phyloP scores from a whole-genome alignment of 176 grass and related monocot species.

The Oryza glumipatula region DNA sequence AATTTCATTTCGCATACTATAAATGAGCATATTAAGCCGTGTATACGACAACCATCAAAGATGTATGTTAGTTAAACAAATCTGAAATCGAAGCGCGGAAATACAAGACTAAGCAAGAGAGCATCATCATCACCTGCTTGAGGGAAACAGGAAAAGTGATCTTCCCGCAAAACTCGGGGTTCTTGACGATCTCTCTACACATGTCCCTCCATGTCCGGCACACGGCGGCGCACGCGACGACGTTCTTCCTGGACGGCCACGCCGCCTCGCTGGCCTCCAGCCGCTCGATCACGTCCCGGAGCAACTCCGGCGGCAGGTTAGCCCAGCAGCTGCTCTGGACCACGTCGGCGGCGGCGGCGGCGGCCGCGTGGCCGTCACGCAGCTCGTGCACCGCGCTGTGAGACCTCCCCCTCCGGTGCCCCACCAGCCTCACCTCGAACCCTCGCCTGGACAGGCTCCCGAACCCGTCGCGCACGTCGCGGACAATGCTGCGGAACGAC shows the following conservation, averaged over 20 bases:
- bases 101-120: neutral
- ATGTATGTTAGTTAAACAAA: neutral
- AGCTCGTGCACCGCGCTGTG: conserved; percentile 74
- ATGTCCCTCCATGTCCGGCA: conserved; percentile 77
- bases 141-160: conserved; percentile 77
- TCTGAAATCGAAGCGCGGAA: conserved; percentile 9
- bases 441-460: conserved; percentile 68
- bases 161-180: conserved; percentile 66
- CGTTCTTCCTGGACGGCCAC: conserved; percentile 67
- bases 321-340: conserved; percentile 69
- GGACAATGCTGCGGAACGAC: conserved; percentile 72
- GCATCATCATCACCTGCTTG: conserved; percentile 62
- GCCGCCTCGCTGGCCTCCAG: conserved; percentile 69
- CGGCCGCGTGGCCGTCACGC: conserved; percentile 41
- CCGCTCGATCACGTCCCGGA: conserved; percentile 71
- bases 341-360: conserved; percentile 25
- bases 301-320: conserved; percentile 70
- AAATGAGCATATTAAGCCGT: neutral
- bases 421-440: conserved; percentile 61
- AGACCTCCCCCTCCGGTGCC: conserved; percentile 60
- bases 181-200: conserved; percentile 76
- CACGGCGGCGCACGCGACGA: conserved; percentile 64
- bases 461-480: conserved; percentile 64
- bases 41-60: neutral
- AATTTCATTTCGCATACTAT: conserved; percentile 13